Conservation (phyloP, 1,139 yeast genomes). For the Candida sp. region DNA sequence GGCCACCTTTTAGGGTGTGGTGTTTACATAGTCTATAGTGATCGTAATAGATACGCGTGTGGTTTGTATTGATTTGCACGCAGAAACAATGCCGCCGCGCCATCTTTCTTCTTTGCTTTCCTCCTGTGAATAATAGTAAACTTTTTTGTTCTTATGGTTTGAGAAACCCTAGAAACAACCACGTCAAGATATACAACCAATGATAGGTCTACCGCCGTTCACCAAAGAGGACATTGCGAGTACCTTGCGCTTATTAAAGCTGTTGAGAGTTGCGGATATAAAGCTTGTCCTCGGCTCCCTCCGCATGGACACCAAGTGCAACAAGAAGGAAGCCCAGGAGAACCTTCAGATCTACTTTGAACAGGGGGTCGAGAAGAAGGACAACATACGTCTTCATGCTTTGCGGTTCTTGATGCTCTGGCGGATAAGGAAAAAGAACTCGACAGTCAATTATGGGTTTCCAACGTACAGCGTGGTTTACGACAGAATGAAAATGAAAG, state of each 20-base stretch:
- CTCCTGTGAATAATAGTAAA: no score
- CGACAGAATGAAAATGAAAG: not conserved
- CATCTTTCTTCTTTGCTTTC: no score
- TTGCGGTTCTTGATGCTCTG: not conserved
- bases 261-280: not conserved
- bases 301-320: not conserved
- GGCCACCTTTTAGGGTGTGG: slow-evolving; percentile 54
- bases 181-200: not conserved
- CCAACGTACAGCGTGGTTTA: not conserved
- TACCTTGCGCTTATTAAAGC: not conserved
- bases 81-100: no score
- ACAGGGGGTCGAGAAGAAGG: not conserved
- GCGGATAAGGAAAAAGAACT: not conserved
- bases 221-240: not conserved
- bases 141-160: no score
- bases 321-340: not conserved
- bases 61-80: no score
- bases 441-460: not conserved
- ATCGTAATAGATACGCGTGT: not conserved
- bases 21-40: not conserved
- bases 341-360: not conserved
- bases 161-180: not conserved
- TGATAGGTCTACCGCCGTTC: not conserved
- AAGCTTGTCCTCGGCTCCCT: not conserved
- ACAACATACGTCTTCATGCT: not conserved